Percentiles rank a stretch among this genome's conserved stretches.
phyloP scores from a whole-genome alignment of 202 grass and related monocot species.

The Digitaria exilis region DNA sequence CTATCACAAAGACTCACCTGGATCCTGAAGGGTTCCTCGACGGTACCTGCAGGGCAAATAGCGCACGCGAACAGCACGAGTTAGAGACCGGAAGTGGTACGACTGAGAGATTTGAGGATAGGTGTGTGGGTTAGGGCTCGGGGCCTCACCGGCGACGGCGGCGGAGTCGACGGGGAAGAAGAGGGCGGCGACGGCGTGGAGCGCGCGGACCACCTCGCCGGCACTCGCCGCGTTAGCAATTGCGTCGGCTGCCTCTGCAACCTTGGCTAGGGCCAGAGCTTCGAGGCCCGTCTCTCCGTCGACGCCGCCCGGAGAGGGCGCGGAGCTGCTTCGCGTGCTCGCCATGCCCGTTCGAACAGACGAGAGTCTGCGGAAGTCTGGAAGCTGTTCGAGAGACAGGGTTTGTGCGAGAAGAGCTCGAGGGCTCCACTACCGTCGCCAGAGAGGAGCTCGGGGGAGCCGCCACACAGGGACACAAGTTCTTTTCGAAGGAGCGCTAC shows the following conservation, averaged over 20 bases:
- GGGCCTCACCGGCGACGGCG: conserved; percentile 54
- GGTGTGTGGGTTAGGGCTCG: conserved; percentile 18
- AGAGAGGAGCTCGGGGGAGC: too few relatives aligned
- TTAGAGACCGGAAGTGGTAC: conserved; percentile 8
- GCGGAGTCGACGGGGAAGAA: conserved; percentile 77
- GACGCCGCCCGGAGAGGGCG: background rate
- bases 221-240: conserved; percentile 51
- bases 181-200: conserved; percentile 69
- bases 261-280: conserved; percentile 56
- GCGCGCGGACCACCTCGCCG: conserved; percentile 65
- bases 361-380: background rate
- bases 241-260: conserved; percentile 59
- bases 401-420: too few relatives aligned
- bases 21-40: conserved; percentile 66
- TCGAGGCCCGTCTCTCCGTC: conserved; percentile 36
- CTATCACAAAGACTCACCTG: conserved; percentile 50
- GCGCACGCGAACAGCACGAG: background rate
- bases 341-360: conserved; percentile 40
- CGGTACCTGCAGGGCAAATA: conserved; percentile 49
- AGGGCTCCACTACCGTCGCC: too few relatives aligned
- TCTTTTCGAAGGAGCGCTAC: too few relatives aligned
- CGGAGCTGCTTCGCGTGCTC: conserved; percentile 30
- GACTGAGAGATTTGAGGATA: background rate
- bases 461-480: too few relatives aligned
- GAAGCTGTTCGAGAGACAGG: background rate